These are phyloP conservation scores for Irpex sp. DNA, from an alignment of 1,284 basidiomycete genomes.

Conservation along the genomic window DNA sequence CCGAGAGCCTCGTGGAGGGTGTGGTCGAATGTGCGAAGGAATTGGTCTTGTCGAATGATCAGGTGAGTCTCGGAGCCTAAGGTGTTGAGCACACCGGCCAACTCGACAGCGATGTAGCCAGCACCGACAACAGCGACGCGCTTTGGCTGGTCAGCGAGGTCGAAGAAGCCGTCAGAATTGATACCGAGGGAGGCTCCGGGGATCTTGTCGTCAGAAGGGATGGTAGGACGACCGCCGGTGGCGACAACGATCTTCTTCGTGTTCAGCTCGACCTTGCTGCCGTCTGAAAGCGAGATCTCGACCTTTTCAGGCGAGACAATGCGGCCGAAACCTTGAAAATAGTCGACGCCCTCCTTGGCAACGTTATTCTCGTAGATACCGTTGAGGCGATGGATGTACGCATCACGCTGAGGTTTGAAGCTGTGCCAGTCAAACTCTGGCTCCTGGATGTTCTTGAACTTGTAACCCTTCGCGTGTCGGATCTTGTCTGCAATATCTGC, in stretches of 20 bases:
- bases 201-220: constrained; percentile 79
- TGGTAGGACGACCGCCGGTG: constrained; percentile 82
- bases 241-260: constrained; percentile 82
- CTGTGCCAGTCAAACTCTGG: constrained; percentile 85
- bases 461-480: constrained; percentile 73
- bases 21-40: constrained; percentile 92
- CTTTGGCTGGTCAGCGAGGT: constrained; percentile 85
- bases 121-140: constrained; percentile 94
- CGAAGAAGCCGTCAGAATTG: constrained; percentile 96
- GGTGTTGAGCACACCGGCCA: constrained; percentile 86
- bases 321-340: constrained; percentile 78
- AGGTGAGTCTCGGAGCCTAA: constrained; percentile 90
- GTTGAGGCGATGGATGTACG: constrained; percentile 90
- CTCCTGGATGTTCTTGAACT: constrained; percentile 57
- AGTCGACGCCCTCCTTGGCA: constrained; percentile 86
- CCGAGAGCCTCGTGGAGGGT: constrained; percentile 83
- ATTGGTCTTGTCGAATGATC: constrained; percentile 85
- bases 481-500: constrained; percentile 90
- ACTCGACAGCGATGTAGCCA: constrained; percentile 96
- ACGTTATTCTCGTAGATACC: constrained; percentile 92
- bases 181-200: constrained; percentile 91
- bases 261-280: constrained; percentile 61
- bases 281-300: constrained; percentile 65
- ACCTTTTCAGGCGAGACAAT: constrained; percentile 67
- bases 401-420: constrained; percentile 94